A percentile compares a stretch with the other conserved stretches of the same genome.
Conservation (phyloP, 2,329 filamentous ascomycete genomes). For the Xylaria polymorpha region DNA sequence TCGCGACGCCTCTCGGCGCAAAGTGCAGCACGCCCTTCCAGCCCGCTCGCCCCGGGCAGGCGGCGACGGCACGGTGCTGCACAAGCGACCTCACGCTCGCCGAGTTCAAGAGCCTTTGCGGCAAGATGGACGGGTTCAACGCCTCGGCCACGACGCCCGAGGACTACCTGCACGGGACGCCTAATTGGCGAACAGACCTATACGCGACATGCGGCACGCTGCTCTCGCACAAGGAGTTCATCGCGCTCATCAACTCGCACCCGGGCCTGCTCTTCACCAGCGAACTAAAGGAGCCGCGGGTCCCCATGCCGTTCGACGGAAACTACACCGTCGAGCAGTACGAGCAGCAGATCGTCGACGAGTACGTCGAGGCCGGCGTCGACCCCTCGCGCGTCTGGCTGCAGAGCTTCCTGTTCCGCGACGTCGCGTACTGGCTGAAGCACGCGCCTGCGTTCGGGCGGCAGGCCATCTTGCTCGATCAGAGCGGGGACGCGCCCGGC, state of each 20-base stretch:
- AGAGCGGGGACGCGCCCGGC: conserved; percentile 65
- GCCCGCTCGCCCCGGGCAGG: conserved; percentile 62
- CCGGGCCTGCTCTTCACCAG: conserved; percentile 71
- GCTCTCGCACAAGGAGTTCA: conserved; percentile 70
- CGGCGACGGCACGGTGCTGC: conserved; percentile 74
- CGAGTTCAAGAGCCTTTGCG: conserved; percentile 75
- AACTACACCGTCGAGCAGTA: conserved; percentile 74
- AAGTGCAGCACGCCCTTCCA: conserved; percentile 73
- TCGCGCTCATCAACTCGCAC: conserved; percentile 66
- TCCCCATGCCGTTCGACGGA: conserved; percentile 75
- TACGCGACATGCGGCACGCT: conserved; percentile 73
- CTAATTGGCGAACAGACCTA: conserved; percentile 72
- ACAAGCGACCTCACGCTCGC: conserved; percentile 75
- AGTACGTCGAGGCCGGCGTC: conserved; percentile 66
- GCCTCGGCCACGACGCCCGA: conserved; percentile 66
- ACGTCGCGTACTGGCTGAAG: conserved; percentile 74
- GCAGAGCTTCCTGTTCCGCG: conserved; percentile 74
- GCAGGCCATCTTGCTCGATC: conserved; percentile 74
- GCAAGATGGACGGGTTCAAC: conserved; percentile 76
- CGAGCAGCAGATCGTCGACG: conserved; percentile 72
- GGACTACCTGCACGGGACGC: conserved; percentile 69
- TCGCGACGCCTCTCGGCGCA: conserved; percentile 68
- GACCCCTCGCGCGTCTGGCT: conserved; percentile 66
- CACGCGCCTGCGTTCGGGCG: conserved; percentile 68
- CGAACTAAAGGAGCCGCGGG: conserved; percentile 74